These are phyloP conservation scores for Pythium utonaiense DNA, from an alignment of 352 stramenopile species.

Conservation along the genomic window DNA sequence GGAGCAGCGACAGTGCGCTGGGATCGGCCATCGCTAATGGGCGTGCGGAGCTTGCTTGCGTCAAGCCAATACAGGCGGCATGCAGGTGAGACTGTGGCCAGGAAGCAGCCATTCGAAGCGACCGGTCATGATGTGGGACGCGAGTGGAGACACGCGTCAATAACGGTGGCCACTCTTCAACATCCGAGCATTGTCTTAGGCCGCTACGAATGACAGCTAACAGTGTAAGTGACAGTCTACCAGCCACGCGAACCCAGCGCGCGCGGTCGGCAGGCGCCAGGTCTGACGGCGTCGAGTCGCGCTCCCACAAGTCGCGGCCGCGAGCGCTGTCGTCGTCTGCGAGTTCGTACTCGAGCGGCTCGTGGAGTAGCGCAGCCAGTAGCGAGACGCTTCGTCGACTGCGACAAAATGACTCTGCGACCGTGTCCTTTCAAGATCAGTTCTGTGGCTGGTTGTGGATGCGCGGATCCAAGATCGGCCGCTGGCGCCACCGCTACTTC, in stretches of 20 bases:
- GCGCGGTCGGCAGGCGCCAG: constrained; percentile 17
- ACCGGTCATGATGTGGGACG: neutral
- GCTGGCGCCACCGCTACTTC: constrained; percentile 76
- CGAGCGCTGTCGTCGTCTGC: constrained; percentile 19
- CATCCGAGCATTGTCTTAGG: neutral
- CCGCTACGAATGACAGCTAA: neutral
- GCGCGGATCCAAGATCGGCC: constrained; percentile 47
- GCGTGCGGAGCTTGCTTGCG: neutral
- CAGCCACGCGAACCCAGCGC: constrained; percentile 11
- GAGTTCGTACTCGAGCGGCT: constrained; percentile 19
- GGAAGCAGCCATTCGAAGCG: neutral
- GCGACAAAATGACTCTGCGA: constrained; percentile 37
- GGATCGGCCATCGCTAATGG: neutral
- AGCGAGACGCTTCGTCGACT: constrained; percentile 34
- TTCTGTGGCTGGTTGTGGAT: constrained; percentile 85
- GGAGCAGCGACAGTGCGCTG: neutral
- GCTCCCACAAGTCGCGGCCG: neutral
- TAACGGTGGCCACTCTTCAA: neutral
- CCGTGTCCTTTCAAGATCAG: constrained; percentile 54
- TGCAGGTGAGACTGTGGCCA: neutral
- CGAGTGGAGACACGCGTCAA: neutral
- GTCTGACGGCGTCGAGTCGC: constrained; percentile 5
- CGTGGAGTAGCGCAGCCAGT: constrained; percentile 23
- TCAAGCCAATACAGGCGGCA: neutral
- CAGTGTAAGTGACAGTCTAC: neutral